Evolutionary conservation across 2,329 filamentous ascomycete species (phyloP).

Genomic region (Sarocladiaceae sp.): DNA sequence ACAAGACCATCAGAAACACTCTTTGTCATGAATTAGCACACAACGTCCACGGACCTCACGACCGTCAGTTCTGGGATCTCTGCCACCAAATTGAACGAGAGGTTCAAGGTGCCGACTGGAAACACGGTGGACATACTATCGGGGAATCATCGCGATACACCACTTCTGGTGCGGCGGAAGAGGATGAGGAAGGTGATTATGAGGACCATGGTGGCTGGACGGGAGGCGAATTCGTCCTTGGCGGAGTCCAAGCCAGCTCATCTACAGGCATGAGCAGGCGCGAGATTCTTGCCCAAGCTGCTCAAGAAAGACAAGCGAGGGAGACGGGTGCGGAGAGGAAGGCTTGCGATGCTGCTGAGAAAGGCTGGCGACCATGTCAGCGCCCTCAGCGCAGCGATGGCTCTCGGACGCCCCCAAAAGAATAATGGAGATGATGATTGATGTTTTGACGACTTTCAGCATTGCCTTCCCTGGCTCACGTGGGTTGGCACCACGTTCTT

Average conservation of each 20-base stretch:
- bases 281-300: constrained; percentile 63
- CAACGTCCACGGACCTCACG: constrained; percentile 82
- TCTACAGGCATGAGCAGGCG: constrained; percentile 56
- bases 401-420: neutral
- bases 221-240: constrained; percentile 73
- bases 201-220: constrained; percentile 73
- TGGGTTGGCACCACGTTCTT: neutral
- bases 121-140: constrained; percentile 61
- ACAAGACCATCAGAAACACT: constrained; percentile 85
- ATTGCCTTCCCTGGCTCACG: too few species aligned
- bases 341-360: constrained; percentile 24
- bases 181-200: constrained; percentile 47
- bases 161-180: constrained; percentile 40
- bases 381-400: constrained; percentile 16
- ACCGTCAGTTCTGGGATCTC: constrained; percentile 84
- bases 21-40: constrained; percentile 94
- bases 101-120: constrained; percentile 78
- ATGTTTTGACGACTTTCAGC: constrained; percentile 12
- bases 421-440: neutral
- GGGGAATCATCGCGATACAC: constrained; percentile 60
- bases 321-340: constrained; percentile 28
- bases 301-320: constrained; percentile 29
- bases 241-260: constrained; percentile 45
- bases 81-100: constrained; percentile 84
- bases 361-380: constrained; percentile 24